Percentiles rank a stretch among this genome's conserved stretches.
Conservation (phyloP, 2,329 filamentous ascomycete genomes). For the Fusarium illudens region DNA sequence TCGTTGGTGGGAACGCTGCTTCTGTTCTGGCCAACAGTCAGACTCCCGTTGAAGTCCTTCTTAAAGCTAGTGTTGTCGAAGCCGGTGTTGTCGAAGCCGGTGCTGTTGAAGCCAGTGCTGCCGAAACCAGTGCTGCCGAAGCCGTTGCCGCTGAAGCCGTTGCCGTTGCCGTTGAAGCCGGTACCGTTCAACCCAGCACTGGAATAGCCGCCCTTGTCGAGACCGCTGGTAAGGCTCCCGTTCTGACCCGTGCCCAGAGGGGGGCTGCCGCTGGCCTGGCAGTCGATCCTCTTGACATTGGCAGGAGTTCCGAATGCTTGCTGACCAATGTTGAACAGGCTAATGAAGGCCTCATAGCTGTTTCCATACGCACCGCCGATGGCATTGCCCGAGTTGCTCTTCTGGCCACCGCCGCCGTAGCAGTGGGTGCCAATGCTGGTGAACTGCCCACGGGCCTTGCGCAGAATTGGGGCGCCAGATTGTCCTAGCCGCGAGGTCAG, state of each 20-base stretch:
- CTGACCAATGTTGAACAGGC: conserved; percentile 11
- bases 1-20: neutral
- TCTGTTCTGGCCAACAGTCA: neutral
- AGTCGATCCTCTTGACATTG: neutral
- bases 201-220: neutral
- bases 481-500: conserved; percentile 35
- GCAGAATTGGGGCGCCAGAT: conserved; percentile 42
- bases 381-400: conserved; percentile 39
- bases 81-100: neutral
- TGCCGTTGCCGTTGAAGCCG: neutral
- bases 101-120: neutral
- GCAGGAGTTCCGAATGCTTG: neutral
- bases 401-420: conserved; percentile 35
- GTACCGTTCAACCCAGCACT: neutral
- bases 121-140: neutral
- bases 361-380: conserved; percentile 38
- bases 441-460: conserved; percentile 10
- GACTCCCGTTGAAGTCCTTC: neutral
- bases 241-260: neutral
- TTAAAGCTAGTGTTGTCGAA: neutral
- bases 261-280: neutral
- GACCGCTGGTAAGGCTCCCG: neutral
- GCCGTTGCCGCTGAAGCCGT: neutral
- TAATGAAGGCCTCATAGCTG: conserved; percentile 31
- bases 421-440: conserved; percentile 44